phyloP scores from a whole-genome alignment of 768 basidiomycete genomes.

The Chalciporus chontae region DNA sequence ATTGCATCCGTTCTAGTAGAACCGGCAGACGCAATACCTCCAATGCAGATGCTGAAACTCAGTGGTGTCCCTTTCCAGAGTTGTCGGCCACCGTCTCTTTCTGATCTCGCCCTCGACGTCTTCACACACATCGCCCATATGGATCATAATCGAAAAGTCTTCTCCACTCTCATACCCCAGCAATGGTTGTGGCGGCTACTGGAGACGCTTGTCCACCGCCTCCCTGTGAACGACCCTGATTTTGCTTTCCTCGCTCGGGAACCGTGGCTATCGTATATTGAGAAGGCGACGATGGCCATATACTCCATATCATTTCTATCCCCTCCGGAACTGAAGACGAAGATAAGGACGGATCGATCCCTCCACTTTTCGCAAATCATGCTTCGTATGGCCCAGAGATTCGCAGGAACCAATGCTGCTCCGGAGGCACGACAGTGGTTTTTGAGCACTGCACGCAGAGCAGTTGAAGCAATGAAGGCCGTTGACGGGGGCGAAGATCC shows the following conservation, averaged over 20 bases:
- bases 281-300: slow-evolving; percentile 76
- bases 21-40: slow-evolving; percentile 60
- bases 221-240: slow-evolving; percentile 79
- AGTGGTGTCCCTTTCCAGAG: slow-evolving; percentile 41
- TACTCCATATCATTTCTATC: slow-evolving; percentile 87
- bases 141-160: slow-evolving; percentile 75
- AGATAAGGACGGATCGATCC: slow-evolving; percentile 59
- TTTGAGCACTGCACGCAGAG: slow-evolving; percentile 56
- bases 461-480: slow-evolving; percentile 74
- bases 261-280: slow-evolving; percentile 72
- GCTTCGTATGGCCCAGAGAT: slow-evolving; percentile 66
- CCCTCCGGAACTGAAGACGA: slow-evolving; percentile 67
- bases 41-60: slow-evolving; percentile 55
- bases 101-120: slow-evolving; percentile 79
- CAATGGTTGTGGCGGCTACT: slow-evolving; percentile 60
- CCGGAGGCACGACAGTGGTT: slow-evolving; percentile 54
- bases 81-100: slow-evolving; percentile 53
- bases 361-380: slow-evolving; percentile 71
- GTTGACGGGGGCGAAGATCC: slow-evolving; percentile 74
- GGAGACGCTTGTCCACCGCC: slow-evolving; percentile 68
- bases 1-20: slow-evolving; percentile 76
- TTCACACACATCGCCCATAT: slow-evolving; percentile 74
- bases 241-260: slow-evolving; percentile 64
- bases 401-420: slow-evolving; percentile 44
- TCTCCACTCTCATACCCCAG: slow-evolving; percentile 59